Conservation (phyloP, 192 early-diverging fungal genomes). For the Coemansia sp. region DNA sequence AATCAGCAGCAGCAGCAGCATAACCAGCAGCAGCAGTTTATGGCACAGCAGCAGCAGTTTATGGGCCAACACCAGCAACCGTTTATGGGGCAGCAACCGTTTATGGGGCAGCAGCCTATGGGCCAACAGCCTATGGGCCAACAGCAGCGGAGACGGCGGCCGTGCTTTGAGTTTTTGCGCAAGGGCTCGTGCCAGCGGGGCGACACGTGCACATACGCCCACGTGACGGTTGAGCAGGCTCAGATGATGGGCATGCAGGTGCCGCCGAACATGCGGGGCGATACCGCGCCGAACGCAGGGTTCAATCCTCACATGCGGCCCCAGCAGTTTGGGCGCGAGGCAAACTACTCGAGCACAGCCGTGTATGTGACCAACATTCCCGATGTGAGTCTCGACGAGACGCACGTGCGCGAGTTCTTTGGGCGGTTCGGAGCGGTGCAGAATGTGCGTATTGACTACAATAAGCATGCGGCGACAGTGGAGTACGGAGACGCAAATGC, state of each 20-base stretch:
- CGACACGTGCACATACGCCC: slow-evolving; percentile 29
- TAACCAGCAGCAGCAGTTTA: slow-evolving; percentile 12
- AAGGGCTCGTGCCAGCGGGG: slow-evolving; percentile 46
- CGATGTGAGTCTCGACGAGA: slow-evolving; percentile 22
- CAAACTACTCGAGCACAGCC: slow-evolving; percentile 20
- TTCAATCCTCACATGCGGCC: background rate
- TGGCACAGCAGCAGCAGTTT: slow-evolving; percentile 9
- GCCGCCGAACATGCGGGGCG: slow-evolving; percentile 12
- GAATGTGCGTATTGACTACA: slow-evolving; percentile 21
- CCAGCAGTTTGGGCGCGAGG: background rate
- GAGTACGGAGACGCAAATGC: slow-evolving; percentile 23
- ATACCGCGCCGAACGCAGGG: slow-evolving; percentile 8
- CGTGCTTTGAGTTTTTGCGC: slow-evolving; percentile 49
- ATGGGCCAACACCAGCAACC: no score
- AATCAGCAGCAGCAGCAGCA: background rate
- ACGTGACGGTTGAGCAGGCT: slow-evolving; percentile 31
- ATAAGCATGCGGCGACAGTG: slow-evolving; percentile 20
- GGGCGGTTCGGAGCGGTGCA: slow-evolving; percentile 28
- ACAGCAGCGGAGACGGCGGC: slow-evolving; percentile 13
- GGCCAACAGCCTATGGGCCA: slow-evolving; percentile 15
- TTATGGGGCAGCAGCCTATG: slow-evolving; percentile 12
- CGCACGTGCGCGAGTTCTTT: slow-evolving; percentile 29
- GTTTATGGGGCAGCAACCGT: slow-evolving; percentile 23
- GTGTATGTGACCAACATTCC: slow-evolving; percentile 46
- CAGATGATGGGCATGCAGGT: slow-evolving; percentile 37